phyloP scores from a whole-genome alignment of 371 early-diverging fungal species.

The Mucor indicus region DNA sequence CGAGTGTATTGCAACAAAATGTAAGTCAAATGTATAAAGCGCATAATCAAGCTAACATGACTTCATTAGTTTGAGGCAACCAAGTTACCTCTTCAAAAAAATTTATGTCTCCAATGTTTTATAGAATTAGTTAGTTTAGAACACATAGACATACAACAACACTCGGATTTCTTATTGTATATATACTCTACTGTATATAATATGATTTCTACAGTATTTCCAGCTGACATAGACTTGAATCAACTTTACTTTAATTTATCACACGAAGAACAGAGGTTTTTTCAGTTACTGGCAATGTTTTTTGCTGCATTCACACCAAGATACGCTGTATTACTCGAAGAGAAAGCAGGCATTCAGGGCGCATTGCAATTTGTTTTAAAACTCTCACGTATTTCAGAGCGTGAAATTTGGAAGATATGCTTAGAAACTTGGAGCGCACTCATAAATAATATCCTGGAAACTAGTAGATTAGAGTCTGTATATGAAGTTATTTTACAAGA shows the following conservation, averaged over 20 bases:
- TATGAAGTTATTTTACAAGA: slow-evolving; percentile 79
- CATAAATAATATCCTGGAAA: slow-evolving; percentile 20
- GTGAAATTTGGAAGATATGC: slow-evolving; percentile 96
- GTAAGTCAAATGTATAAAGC: slow-evolving; percentile 1
- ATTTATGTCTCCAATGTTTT: slow-evolving; percentile 20
- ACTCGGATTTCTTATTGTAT: slow-evolving; percentile 3
- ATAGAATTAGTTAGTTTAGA: slow-evolving; percentile 15
- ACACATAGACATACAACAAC: slow-evolving; percentile 4
- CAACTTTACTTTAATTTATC: neutral
- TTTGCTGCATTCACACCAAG: slow-evolving; percentile 77
- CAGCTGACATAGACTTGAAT: neutral
- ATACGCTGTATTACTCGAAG: slow-evolving; percentile 73
- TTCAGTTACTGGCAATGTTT: slow-evolving; percentile 43
- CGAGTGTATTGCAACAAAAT: slow-evolving; percentile 10
- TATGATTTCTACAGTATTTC: neutral
- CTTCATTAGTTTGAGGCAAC: too few relatives aligned
- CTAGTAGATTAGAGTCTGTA: slow-evolving; percentile 8
- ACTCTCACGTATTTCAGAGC: slow-evolving; percentile 86
- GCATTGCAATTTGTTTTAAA: slow-evolving; percentile 81
- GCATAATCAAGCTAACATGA: too few relatives aligned
- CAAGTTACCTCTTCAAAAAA: slow-evolving; percentile 9
- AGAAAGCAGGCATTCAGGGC: too few relatives aligned
- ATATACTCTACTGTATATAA: slow-evolving; percentile 1
- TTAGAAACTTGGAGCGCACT: slow-evolving; percentile 94
- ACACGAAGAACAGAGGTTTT: slow-evolving; percentile 21